phyloP scores from a whole-genome alignment of 75 land plant genomes.

The Pinus taeda region DNA sequence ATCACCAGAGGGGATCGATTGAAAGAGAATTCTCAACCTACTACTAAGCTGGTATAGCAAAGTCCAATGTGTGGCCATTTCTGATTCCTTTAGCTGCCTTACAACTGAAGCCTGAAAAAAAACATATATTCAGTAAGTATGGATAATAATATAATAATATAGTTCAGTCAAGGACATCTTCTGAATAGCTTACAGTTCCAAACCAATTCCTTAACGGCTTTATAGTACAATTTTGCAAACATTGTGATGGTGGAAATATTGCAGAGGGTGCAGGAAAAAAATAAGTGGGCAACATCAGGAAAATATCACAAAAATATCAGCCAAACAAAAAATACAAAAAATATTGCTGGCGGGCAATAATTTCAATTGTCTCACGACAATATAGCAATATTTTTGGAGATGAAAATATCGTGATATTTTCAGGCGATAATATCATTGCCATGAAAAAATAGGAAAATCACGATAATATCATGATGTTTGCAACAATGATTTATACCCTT shows the following conservation, averaged over 20 bases:
- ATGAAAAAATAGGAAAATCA: too few species aligned
- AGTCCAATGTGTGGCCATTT: constrained; percentile 99
- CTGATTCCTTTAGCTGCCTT: constrained; percentile 94
- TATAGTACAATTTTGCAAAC: too few species aligned
- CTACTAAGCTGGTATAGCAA: constrained; percentile 87
- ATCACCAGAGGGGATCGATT: constrained; percentile 76
- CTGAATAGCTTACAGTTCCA: too few species aligned
- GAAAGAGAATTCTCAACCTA: constrained; percentile 84
- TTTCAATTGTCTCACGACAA: too few species aligned
- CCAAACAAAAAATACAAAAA: too few species aligned
- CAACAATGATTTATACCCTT: not conserved
- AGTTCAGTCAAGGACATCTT: not conserved
- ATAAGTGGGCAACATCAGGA: too few species aligned
- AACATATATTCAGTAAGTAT: constrained; percentile 1
- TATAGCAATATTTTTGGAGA: too few species aligned
- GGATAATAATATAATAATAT: not conserved
- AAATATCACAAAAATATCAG: too few species aligned
- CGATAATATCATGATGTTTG: too few species aligned
- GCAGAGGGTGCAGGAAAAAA: too few species aligned
- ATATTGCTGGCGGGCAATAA: too few species aligned
- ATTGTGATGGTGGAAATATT: not conserved
- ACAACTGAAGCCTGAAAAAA: constrained; percentile 85
- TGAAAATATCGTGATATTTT: not conserved
- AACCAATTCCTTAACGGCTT: too few species aligned
- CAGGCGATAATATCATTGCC: not conserved